Conservation (phyloP, 805 yeast genomes). For the Wickerhamiella alocasiicola region DNA sequence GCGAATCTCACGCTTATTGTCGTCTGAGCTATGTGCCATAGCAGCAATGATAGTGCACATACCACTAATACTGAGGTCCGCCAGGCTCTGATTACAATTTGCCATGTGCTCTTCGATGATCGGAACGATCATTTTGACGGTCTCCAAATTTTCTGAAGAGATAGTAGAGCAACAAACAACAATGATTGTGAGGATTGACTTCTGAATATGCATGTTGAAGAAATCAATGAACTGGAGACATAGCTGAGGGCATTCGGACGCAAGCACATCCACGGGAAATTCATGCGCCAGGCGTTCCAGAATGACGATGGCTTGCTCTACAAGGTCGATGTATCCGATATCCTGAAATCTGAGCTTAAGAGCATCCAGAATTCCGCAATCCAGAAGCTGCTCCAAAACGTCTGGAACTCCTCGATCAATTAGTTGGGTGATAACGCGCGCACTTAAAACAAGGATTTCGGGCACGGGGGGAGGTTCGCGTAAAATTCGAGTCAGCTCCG, state of each 20-base stretch:
- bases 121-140: conserved; percentile 15
- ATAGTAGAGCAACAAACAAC: conserved; percentile 53
- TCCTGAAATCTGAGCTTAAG: conserved; percentile 56
- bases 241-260: conserved; percentile 49
- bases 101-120: conserved; percentile 12
- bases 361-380: conserved; percentile 51
- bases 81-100: conserved; percentile 11
- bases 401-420: conserved; percentile 57
- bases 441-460: conserved; percentile 72
- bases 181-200: conserved; percentile 62
- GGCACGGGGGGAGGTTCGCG: conserved; percentile 33
- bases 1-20: conserved; percentile 10
- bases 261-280: conserved; percentile 29
- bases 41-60: conserved; percentile 15
- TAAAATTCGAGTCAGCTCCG: conserved; percentile 1
- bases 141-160: conserved; percentile 32
- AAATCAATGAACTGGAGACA: conserved; percentile 72
- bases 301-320: conserved; percentile 64
- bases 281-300: conserved; percentile 27
- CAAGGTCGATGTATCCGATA: conserved; percentile 74
- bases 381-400: conserved; percentile 47
- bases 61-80: conserved; percentile 15
- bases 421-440: conserved; percentile 71
- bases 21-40: conserved; percentile 13
- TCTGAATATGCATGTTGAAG: conserved; percentile 77